Evolutionary conservation across 306 rosid species (phyloP).

Genomic region (Quercus wislizeni): DNA sequence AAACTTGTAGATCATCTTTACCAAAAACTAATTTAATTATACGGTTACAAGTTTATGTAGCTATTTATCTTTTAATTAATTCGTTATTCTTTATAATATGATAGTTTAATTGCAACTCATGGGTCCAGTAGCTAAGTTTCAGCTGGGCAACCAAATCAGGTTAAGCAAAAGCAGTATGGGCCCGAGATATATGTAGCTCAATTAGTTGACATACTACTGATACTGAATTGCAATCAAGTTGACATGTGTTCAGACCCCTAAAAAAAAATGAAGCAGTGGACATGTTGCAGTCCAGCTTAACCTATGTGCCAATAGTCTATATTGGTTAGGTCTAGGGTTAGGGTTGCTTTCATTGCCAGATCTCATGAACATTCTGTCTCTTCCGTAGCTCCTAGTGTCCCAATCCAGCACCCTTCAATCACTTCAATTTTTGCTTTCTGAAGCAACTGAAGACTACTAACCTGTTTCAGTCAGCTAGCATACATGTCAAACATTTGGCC

Average conservation of each 20-base stretch:
- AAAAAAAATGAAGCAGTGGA: neutral
- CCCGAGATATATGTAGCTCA: conserved; percentile 24
- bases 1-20: no score
- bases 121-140: conserved; percentile 16
- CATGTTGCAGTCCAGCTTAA: conserved; percentile 36
- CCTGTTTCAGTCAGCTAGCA: conserved; percentile 15
- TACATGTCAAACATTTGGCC: conserved; percentile 33
- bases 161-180: conserved; percentile 23
- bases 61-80: no score
- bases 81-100: no score
- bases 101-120: neutral
- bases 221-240: conserved; percentile 21
- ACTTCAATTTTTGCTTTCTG: conserved; percentile 39
- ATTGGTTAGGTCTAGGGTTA: conserved; percentile 16
- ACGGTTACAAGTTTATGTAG: no score
- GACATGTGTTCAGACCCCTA: conserved; percentile 2
- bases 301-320: conserved; percentile 19
- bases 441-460: conserved; percentile 46
- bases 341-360: conserved; percentile 31
- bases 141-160: conserved; percentile 22
- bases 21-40: no score
- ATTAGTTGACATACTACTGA: conserved; percentile 25
- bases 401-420: conserved; percentile 16
- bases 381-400: conserved; percentile 33
- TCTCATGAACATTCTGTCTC: conserved; percentile 33